These are phyloP conservation scores for Kodamaea leandrae DNA, from an alignment of 805 yeast genomes.

Conservation along the genomic window DNA sequence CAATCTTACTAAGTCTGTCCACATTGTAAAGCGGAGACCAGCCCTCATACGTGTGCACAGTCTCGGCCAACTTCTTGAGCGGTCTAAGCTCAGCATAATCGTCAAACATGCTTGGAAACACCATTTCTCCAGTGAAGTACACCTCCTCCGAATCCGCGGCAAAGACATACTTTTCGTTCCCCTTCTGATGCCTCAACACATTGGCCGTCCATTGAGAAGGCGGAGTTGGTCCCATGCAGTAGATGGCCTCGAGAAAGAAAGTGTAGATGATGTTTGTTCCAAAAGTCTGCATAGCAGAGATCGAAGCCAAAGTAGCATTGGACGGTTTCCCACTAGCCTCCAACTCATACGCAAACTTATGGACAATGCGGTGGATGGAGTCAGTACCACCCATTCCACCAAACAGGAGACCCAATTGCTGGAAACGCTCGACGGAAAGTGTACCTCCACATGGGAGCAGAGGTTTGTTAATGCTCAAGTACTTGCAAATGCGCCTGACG, in stretches of 20 bases:
- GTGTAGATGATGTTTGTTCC: conserved; percentile 57
- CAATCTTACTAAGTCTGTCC: conserved; percentile 25
- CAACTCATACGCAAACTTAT: conserved; percentile 41
- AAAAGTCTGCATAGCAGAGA: conserved; percentile 39
- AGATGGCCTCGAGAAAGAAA: conserved; percentile 57
- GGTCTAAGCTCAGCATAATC: conserved; percentile 44
- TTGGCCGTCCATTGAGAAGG: conserved; percentile 51
- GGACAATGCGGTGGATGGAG: conserved; percentile 42
- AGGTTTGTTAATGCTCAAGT: conserved; percentile 28
- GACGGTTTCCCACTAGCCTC: conserved; percentile 34
- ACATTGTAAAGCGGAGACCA: conserved; percentile 42
- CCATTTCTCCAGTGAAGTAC: conserved; percentile 57
- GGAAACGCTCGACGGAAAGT: conserved; percentile 50
- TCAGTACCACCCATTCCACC: conserved; percentile 54
- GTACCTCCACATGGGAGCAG: conserved; percentile 51
- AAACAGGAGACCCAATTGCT: conserved; percentile 49
- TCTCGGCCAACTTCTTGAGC: conserved; percentile 41
- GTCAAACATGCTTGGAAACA: conserved; percentile 48
- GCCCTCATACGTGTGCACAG: conserved; percentile 28
- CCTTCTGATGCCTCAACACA: conserved; percentile 27
- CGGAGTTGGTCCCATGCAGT: conserved; percentile 40
- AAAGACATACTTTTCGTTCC: conserved; percentile 14
- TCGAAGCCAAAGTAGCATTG: conserved; percentile 29
- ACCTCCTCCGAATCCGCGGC: conserved; percentile 20
- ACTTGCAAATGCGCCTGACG: conserved; percentile 37